Evolutionary conservation across 768 basidiomycete genomes (phyloP), one percentile per base, ranked within the genome.

Genomic region (Amanita jacksonii): DNA sequence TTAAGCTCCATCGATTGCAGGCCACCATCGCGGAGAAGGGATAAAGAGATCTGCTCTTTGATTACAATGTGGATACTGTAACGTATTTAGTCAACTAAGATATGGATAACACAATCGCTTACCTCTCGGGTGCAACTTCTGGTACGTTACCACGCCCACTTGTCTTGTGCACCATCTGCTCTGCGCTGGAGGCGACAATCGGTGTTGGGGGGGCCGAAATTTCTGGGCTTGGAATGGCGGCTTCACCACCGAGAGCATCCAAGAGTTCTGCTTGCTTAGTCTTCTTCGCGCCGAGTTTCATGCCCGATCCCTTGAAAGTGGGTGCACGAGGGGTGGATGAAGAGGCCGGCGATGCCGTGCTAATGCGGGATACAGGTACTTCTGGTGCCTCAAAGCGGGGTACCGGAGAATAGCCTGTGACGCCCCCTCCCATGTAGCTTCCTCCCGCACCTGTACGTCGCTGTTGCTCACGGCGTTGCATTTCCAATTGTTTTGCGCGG

Each of bases 201-300:
- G 80, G 74, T 3, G 75, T 74, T 12, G 68, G 55, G 10, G 77
- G 72, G n/a, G 62, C 52, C 5, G 76, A 70, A 44, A 74, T 62
- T 30, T 78, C 67, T 22, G 36, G 37, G 5, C 36, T 45, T 0
- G 57, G 48, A 31, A 64, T 68, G 38, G 39, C 44, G 8, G 46
- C 57, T 43, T 87, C 86, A 1, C 82, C 83, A 8, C 92, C 93
- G 7, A 98, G 71, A 1, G 88, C 86, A 56, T 92, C 88, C 31
- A 93, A 61, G 16, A 96, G 61, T 50, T 94, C 93, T 4, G 85
- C 81, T 57, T 94, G 87, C 55, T 83, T 86, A 22, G 81, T 82
- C 65, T 88, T 93, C 66, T 94, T 97, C 54, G 77, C 76, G 25
- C 94, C 93, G 10, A 99, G 75, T 55, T 98, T 97, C 94, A 99